Conservation (phyloP, 495 filamentous ascomycete genomes). For the Peziza echinospora region DNA sequence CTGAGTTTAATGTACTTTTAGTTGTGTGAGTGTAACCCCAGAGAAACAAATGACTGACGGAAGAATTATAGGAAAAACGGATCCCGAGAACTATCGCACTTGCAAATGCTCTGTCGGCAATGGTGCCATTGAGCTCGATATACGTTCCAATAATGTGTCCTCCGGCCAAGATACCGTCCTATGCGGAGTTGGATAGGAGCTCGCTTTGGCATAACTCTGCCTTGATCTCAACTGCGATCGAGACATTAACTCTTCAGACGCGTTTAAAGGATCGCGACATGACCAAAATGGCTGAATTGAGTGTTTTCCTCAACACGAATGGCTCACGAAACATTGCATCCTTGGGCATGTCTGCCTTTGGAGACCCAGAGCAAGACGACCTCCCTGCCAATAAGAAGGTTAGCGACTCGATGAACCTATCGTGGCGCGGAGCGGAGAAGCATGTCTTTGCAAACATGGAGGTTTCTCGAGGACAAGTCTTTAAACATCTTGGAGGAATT, state of each 20-base stretch:
- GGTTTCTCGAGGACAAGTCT: conserved; percentile 23
- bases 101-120: conserved; percentile 13
- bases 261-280: conserved; percentile 21
- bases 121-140: conserved; percentile 38
- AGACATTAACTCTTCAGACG: conserved; percentile 59
- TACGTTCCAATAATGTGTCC: conserved; percentile 57
- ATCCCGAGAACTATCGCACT: conserved; percentile 18
- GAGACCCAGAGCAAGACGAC: no score
- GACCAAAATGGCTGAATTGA: conserved; percentile 1
- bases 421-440: conserved; percentile 21
- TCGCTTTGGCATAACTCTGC: conserved; percentile 70
- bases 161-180: conserved; percentile 32
- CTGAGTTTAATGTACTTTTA: no score
- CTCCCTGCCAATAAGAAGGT: no score
- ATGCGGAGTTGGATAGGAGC: conserved; percentile 37
- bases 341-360: no score
- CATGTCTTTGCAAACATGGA: conserved; percentile 45
- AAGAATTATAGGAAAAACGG: conserved; percentile 26
- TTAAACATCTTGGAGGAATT: no score
- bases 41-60: no score
- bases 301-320: neutral
- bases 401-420: no score
- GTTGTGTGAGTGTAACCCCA: no score
- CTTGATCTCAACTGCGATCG: conserved; percentile 53
- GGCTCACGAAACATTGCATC: neutral